A percentile compares a stretch with the other conserved stretches of the same genome.
Conservation (phyloP, 768 basidiomycete species). For the Galerina marginata region DNA sequence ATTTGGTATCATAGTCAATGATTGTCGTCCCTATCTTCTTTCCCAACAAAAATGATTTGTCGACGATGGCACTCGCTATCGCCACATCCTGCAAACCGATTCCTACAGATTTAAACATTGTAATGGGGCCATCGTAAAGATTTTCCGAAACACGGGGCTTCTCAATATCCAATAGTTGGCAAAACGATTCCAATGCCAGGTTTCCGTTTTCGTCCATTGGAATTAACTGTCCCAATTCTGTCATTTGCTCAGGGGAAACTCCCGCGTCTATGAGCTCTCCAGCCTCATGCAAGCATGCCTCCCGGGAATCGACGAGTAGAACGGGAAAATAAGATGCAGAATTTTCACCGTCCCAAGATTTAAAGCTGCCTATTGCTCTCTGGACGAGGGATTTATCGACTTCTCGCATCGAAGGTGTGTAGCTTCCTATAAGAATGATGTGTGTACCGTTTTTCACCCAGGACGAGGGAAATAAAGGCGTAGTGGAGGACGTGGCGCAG, state of each 20-base stretch:
- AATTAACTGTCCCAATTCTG: constrained; percentile 76
- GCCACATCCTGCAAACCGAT: constrained; percentile 88
- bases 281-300: constrained; percentile 76
- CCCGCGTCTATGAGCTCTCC: constrained; percentile 77
- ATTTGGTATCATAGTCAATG: constrained; percentile 45
- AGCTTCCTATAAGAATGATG: constrained; percentile 81
- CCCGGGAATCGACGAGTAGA: constrained; percentile 76
- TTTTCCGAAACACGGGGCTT: neutral
- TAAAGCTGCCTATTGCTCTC: constrained; percentile 43
- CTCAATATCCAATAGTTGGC: neutral
- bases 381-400: constrained; percentile 62
- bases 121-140: constrained; percentile 52
- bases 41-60: constrained; percentile 55
- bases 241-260: constrained; percentile 43
- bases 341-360: neutral
- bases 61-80: constrained; percentile 72
- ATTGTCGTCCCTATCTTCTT: constrained; percentile 52
- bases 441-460: constrained; percentile 71
- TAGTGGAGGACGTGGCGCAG: constrained; percentile 75
- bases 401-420: constrained; percentile 82
- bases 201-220: constrained; percentile 18
- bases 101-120: constrained; percentile 90
- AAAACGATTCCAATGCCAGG: constrained; percentile 10
- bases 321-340: constrained; percentile 21
- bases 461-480: constrained; percentile 70